A percentile compares a stretch with the other conserved stretches of the same genome.
Conservation (phyloP, 768 basidiomycete genomes). For the Infundibulicybe gibba region DNA sequence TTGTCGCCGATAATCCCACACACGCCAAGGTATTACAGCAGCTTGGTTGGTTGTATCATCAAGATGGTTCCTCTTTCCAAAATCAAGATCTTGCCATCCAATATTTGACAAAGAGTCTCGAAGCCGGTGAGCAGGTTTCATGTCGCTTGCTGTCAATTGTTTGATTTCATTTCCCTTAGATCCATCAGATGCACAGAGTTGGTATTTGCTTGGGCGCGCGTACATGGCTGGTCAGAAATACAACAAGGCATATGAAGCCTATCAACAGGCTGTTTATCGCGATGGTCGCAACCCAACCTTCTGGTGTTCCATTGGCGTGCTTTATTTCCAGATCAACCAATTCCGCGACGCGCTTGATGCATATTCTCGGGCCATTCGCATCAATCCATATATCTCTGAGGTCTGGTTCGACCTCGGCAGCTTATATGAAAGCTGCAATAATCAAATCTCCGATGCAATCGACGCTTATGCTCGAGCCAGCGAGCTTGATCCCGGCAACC, state of each 20-base stretch:
- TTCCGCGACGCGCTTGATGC: conserved; percentile 98
- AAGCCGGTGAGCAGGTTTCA: conserved; percentile 66
- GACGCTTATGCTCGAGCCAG: conserved; percentile 95
- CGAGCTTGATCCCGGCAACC: conserved; percentile 88
- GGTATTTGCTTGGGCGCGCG: conserved; percentile 97
- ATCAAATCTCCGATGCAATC: conserved; percentile 97
- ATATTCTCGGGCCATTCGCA: conserved; percentile 96
- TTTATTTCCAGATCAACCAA: conserved; percentile 99
- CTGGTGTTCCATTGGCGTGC: conserved; percentile 99
- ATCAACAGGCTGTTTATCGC: conserved; percentile 98
- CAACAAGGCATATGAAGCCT: conserved; percentile 99
- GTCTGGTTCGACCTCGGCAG: conserved; percentile 98
- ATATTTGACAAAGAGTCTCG: conserved; percentile 91
- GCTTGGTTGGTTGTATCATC: conserved; percentile 96
- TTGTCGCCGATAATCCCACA: conserved; percentile 86
- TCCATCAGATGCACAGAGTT: conserved; percentile 93
- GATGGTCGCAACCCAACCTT: conserved; percentile 99
- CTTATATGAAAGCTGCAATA: conserved; percentile 97
- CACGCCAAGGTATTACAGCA: conserved; percentile 98
- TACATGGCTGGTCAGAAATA: conserved; percentile 99
- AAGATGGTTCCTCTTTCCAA: conserved; percentile 91
- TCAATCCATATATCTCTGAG: conserved; percentile 95
- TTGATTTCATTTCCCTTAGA: conserved; percentile 43
- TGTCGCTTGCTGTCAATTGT: background rate
- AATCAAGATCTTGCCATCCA: conserved; percentile 94